A percentile compares a stretch with the other conserved stretches of the same genome.
Evolutionary conservation across 768 basidiomycete genomes (phyloP).

Genomic region (Psilocybe subaeruginosa): DNA sequence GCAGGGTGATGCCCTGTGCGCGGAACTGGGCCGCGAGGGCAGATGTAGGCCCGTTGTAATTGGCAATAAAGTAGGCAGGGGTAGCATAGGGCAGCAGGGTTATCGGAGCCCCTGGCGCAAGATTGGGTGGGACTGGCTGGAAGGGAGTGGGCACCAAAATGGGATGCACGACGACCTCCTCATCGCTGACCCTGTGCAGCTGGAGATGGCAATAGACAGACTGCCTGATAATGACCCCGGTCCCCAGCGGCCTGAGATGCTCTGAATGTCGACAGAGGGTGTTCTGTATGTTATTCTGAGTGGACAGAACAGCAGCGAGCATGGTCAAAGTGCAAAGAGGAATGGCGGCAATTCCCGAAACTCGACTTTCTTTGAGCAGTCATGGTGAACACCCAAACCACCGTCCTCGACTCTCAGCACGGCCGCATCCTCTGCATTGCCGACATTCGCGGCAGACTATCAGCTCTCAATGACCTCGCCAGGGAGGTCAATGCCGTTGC

Average conservation of each 20-base stretch:
- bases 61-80: slow-evolving; percentile 73
- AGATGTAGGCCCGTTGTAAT: slow-evolving; percentile 69
- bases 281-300: slow-evolving; percentile 29
- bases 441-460: slow-evolving; percentile 88
- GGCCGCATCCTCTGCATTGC: slow-evolving; percentile 94
- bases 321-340: slow-evolving; percentile 20
- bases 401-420: slow-evolving; percentile 75
- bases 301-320: slow-evolving; percentile 39
- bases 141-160: slow-evolving; percentile 60
- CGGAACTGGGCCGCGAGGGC: slow-evolving; percentile 66
- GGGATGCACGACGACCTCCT: slow-evolving; percentile 53
- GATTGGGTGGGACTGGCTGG: slow-evolving; percentile 46
- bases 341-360: not conserved
- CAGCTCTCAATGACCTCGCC: slow-evolving; percentile 88
- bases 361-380: slow-evolving; percentile 9
- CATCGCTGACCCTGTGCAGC: slow-evolving; percentile 47
- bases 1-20: slow-evolving; percentile 60
- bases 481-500: slow-evolving; percentile 87
- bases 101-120: slow-evolving; percentile 67
- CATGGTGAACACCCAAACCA: slow-evolving; percentile 80
- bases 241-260: slow-evolving; percentile 52
- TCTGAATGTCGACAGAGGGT: slow-evolving; percentile 41
- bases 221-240: slow-evolving; percentile 72
- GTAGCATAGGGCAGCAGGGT: slow-evolving; percentile 69
- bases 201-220: slow-evolving; percentile 65